Evolutionary conservation across 441 rosid genomes (phyloP).

Genomic region (Adansonia grandidieri): DNA sequence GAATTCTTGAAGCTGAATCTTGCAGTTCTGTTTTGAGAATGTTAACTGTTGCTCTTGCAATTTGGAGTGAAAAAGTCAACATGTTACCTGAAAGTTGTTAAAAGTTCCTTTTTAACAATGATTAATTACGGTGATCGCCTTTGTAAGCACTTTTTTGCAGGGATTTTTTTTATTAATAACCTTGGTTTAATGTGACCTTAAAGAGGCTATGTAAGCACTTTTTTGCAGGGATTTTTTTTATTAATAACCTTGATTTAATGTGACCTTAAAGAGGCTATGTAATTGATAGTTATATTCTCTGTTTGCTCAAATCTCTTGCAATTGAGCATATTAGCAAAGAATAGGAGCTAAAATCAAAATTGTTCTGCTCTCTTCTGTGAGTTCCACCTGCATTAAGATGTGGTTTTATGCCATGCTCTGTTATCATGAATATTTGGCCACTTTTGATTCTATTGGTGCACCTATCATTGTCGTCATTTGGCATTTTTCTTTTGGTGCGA

Average conservation of each 20-base stretch:
- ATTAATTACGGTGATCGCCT: not conserved
- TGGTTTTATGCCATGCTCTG: not conserved
- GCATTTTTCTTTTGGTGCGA: not conserved
- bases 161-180: not conserved
- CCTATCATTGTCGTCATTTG: not conserved
- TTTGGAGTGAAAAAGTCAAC: not conserved
- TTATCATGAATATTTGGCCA: constrained; percentile 15
- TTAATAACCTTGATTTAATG: not conserved
- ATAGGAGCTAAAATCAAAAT: not conserved
- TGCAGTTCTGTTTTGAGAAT: not conserved
- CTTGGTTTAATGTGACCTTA: constrained; percentile 4
- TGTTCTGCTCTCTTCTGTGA: constrained; percentile 6
- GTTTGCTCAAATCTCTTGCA: constrained; percentile 9
- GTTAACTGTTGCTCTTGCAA: not conserved
- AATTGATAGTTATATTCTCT: not conserved
- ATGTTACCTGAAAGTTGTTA: not conserved
- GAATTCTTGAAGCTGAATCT: not conserved
- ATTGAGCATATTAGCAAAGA: constrained; percentile 4
- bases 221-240: not conserved
- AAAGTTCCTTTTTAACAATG: not conserved
- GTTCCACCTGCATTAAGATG: not conserved
- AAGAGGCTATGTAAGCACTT: not conserved
- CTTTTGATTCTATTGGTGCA: constrained; percentile 1
- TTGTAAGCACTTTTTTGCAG: not conserved
- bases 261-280: constrained; percentile 9